Evolutionary conservation across 495 filamentous ascomycete species (phyloP).

Genomic region (Cryomyces minteri): DNA sequence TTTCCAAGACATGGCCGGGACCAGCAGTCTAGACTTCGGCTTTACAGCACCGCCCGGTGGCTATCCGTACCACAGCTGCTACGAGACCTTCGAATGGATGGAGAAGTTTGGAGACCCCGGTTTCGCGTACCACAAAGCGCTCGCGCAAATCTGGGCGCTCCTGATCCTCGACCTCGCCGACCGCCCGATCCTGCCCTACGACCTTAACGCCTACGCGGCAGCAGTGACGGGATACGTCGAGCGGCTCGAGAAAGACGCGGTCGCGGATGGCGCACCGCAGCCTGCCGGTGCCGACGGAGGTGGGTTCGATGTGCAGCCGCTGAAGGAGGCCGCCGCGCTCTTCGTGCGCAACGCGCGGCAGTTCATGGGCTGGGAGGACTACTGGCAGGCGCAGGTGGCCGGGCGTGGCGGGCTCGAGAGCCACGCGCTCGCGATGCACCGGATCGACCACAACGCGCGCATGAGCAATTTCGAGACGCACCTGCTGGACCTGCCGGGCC

Average conservation of each 20-base stretch:
- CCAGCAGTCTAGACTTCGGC: constrained; percentile 69
- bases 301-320: constrained; percentile 34
- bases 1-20: constrained; percentile 88
- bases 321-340: constrained; percentile 40
- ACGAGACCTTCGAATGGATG: constrained; percentile 85
- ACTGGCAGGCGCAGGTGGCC: constrained; percentile 51
- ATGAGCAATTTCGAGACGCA: constrained; percentile 61
- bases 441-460: constrained; percentile 40
- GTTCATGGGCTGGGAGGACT: constrained; percentile 55
- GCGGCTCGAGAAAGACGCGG: constrained; percentile 48
- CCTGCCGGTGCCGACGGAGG: constrained; percentile 18
- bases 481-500: constrained; percentile 49
- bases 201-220: constrained; percentile 57
- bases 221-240: constrained; percentile 40
- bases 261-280: constrained; percentile 27
- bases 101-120: constrained; percentile 55
- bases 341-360: constrained; percentile 37
- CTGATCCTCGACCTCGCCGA: constrained; percentile 77
- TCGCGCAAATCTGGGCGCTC: constrained; percentile 64
- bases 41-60: constrained; percentile 40
- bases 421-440: constrained; percentile 38
- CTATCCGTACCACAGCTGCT: constrained; percentile 68
- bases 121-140: constrained; percentile 61
- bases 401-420: constrained; percentile 52
- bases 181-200: constrained; percentile 62